A percentile compares a stretch with the other conserved stretches of the same genome.
phyloP scores from a whole-genome alignment of 2,329 filamentous ascomycete genomes.

The Polychaeton citri region DNA sequence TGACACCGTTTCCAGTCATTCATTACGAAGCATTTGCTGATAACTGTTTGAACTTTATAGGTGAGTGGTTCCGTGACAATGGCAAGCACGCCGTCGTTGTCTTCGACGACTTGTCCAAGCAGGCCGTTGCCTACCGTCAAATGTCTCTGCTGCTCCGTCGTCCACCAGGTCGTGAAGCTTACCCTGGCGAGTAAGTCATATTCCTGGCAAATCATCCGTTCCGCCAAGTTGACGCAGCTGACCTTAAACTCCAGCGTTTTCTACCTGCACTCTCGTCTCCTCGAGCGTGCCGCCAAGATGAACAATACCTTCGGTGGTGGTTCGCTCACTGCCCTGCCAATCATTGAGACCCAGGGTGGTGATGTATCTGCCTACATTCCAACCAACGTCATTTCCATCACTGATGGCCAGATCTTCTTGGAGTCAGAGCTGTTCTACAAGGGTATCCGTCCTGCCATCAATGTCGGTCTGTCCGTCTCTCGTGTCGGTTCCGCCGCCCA shows the following conservation, averaged over 20 bases:
- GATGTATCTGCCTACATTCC: slow-evolving; percentile 99
- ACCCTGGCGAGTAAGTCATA: slow-evolving; percentile 66
- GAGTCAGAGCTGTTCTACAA: slow-evolving; percentile 99
- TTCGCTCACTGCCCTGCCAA: slow-evolving; percentile 88
- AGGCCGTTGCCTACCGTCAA: slow-evolving; percentile 64
- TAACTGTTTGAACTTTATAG: too few species aligned
- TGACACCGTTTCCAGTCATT: too few species aligned
- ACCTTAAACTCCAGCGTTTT: slow-evolving; percentile 49
- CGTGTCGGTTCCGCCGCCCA: slow-evolving; percentile 99
- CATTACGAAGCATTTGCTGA: too few species aligned
- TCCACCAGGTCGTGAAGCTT: slow-evolving; percentile 97
- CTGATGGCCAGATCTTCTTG: slow-evolving; percentile 99
- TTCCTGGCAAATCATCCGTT: too few species aligned
- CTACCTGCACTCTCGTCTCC: slow-evolving; percentile 97
- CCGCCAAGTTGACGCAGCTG: too few species aligned
- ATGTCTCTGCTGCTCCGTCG: slow-evolving; percentile 97
- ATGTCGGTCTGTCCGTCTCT: slow-evolving; percentile 99
- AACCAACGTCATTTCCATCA: slow-evolving; percentile 99
- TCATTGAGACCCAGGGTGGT: slow-evolving; percentile 99
- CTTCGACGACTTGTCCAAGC: slow-evolving; percentile 94
- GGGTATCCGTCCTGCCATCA: slow-evolving; percentile 99
- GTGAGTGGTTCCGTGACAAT: slow-evolving; percentile 65
- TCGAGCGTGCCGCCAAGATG: slow-evolving; percentile 99
- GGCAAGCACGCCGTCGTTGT: slow-evolving; percentile 83
- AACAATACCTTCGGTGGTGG: slow-evolving; percentile 78